These are phyloP conservation scores for Penicillium aurantiogriseum DNA, from an alignment of 2,329 filamentous ascomycete genomes.

Conservation along the genomic window DNA sequence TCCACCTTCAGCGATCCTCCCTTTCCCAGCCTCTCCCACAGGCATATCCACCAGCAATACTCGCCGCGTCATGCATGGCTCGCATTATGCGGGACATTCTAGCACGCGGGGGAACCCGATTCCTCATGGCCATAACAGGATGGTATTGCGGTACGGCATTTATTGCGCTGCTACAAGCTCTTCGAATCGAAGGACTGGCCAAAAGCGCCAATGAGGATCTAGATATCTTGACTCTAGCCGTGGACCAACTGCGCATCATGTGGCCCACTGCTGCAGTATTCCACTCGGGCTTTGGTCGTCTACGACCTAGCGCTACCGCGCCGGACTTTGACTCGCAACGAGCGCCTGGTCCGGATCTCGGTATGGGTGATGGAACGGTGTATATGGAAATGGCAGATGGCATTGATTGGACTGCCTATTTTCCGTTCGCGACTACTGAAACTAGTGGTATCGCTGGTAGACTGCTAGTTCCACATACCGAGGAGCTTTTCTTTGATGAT, in stretches of 20 bases:
- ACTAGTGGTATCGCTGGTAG: constrained; percentile 25
- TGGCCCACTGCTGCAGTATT: constrained; percentile 42
- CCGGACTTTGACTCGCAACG: constrained; percentile 6
- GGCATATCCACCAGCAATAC: constrained; percentile 37
- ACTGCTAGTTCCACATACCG: constrained; percentile 13
- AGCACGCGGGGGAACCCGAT: constrained; percentile 40
- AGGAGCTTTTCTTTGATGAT: constrained; percentile 14
- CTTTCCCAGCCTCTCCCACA: constrained; percentile 40
- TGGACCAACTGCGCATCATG: constrained; percentile 36
- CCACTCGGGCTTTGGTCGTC: constrained; percentile 21
- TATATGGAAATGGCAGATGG: constrained; percentile 17
- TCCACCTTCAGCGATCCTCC: constrained; percentile 40
- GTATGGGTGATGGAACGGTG: constrained; percentile 10
- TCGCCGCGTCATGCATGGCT: constrained; percentile 42
- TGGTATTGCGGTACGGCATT: constrained; percentile 48
- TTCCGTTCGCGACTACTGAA: constrained; percentile 35
- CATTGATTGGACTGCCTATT: constrained; percentile 37
- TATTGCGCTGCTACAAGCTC: constrained; percentile 43
- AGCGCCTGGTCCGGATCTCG: constrained; percentile 10
- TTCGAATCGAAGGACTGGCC: constrained; percentile 32
- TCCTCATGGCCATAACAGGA: constrained; percentile 46
- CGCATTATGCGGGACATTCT: constrained; percentile 43
- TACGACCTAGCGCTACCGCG: constrained; percentile 28
- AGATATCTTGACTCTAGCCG: constrained; percentile 32
- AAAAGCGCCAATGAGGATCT: constrained; percentile 36